Evolutionary conservation across 2,329 filamentous ascomycete genomes (phyloP).

Genomic region (Exserohilum rostratum): DNA sequence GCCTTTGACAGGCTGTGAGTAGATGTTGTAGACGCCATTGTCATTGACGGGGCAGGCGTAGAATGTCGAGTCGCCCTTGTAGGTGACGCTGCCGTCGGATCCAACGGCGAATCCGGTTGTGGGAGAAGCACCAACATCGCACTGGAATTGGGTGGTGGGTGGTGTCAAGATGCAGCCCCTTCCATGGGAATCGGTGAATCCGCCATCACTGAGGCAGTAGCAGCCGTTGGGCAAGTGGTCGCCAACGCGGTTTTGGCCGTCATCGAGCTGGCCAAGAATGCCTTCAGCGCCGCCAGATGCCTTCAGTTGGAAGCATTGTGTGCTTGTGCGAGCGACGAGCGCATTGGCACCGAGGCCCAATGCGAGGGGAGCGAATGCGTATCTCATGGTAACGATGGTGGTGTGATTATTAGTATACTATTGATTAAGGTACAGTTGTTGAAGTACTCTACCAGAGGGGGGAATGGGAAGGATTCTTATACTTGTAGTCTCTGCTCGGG

Average conservation of each 20-base stretch:
- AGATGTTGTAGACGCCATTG: conserved; percentile 62
- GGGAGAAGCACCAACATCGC: conserved; percentile 58
- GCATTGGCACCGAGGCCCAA: conserved; percentile 32
- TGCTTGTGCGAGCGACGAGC: conserved; percentile 25
- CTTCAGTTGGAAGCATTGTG: conserved; percentile 26
- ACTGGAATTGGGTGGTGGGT: conserved; percentile 66
- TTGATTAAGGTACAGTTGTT: neutral
- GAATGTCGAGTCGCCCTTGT: conserved; percentile 60
- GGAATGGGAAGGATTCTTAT: conserved; percentile 1
- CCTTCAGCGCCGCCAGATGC: conserved; percentile 49
- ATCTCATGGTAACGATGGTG: conserved; percentile 27
- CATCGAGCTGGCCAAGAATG: conserved; percentile 63
- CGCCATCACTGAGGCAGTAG: conserved; percentile 60
- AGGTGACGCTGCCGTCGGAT: conserved; percentile 59
- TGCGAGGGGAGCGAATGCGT: conserved; percentile 25
- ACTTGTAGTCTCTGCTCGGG: neutral
- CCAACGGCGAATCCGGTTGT: conserved; percentile 63
- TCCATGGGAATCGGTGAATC: conserved; percentile 61
- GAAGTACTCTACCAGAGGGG: neutral
- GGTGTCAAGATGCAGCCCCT: conserved; percentile 68
- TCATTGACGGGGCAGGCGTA: conserved; percentile 66
- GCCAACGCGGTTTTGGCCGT: conserved; percentile 67
- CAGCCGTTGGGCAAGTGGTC: conserved; percentile 55
- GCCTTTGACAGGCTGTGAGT: conserved; percentile 51
- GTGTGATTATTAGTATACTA: neutral